Conservation (phyloP, 805 yeast species). For the Hanseniaspora lachancei region DNA sequence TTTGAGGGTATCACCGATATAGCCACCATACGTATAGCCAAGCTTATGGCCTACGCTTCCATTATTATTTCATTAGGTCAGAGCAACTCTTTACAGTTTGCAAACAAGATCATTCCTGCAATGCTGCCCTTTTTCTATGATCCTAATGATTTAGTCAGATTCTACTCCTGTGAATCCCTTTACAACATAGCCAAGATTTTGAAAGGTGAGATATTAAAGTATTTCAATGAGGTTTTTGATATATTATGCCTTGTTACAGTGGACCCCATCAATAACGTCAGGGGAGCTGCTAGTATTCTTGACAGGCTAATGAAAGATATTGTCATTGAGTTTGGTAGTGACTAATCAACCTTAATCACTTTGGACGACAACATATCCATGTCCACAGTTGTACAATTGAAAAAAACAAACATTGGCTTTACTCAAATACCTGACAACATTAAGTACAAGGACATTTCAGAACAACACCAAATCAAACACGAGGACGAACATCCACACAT, state of each 20-base stretch:
- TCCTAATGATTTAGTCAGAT: conserved; percentile 92
- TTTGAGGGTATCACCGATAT: conserved; percentile 47
- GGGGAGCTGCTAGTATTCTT: conserved; percentile 87
- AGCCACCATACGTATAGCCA: conserved; percentile 86
- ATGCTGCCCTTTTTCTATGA: conserved; percentile 92
- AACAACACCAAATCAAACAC: conserved; percentile 30
- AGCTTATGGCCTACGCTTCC: conserved; percentile 89
- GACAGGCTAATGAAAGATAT: conserved; percentile 87
- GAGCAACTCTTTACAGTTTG: conserved; percentile 65
- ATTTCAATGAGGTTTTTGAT: conserved; percentile 90
- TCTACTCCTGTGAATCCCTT: conserved; percentile 90
- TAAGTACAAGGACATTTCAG: conserved; percentile 6
- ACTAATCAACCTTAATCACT: conserved; percentile 31
- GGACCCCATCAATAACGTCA: conserved; percentile 80
- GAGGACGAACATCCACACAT: not conserved
- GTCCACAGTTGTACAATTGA: conserved; percentile 32
- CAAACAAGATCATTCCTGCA: conserved; percentile 81
- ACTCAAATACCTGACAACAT: conserved; percentile 22
- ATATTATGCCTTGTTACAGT: conserved; percentile 80
- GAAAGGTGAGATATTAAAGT: conserved; percentile 79
- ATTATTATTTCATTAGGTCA: conserved; percentile 85
- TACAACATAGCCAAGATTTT: conserved; percentile 95
- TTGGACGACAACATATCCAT: conserved; percentile 38
- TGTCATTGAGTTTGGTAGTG: conserved; percentile 85
- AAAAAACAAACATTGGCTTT: conserved; percentile 42